phyloP scores from a whole-genome alignment of 2,329 filamentous ascomycete species.

The Fusarium nurragi region DNA sequence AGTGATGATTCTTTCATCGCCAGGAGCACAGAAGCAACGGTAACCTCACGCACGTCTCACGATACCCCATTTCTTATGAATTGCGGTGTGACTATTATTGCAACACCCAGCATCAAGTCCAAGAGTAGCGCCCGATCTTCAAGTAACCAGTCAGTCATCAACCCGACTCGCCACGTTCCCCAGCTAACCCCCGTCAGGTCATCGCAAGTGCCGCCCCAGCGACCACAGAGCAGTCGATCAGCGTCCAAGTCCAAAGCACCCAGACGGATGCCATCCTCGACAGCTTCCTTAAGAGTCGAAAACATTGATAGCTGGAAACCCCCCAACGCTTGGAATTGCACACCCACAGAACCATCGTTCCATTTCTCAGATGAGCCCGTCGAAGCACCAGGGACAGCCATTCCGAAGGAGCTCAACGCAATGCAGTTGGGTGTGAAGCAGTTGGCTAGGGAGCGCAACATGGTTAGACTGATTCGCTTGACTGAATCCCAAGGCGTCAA shows the following conservation, averaged over 20 bases:
- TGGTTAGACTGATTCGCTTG: conserved; percentile 12
- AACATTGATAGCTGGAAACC: conserved; percentile 22
- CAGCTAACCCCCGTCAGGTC: neutral
- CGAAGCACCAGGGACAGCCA: neutral
- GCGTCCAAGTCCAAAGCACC: neutral
- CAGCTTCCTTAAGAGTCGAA: conserved; percentile 2
- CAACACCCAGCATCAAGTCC: conserved; percentile 9
- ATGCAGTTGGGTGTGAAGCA: conserved; percentile 20
- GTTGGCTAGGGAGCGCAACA: conserved; percentile 12
- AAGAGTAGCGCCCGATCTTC: conserved; percentile 1
- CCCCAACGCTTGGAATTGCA: conserved; percentile 21
- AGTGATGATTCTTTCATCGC: conserved; percentile 30
- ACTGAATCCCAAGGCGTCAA: neutral
- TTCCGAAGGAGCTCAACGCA: conserved; percentile 6
- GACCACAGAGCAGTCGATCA: conserved; percentile 18
- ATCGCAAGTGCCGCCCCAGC: neutral
- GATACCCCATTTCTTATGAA: conserved; percentile 15
- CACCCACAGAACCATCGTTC: conserved; percentile 13
- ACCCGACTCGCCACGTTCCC: accelerated
- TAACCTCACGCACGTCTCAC: neutral
- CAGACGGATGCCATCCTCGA: conserved; percentile 21
- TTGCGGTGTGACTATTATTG: conserved; percentile 31
- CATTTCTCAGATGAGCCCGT: neutral
- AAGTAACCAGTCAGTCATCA: conserved; percentile 2
- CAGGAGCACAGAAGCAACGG: conserved; percentile 31